Evolutionary conservation across 164 flowering plant genomes (phyloP).

Genomic region (Nymphaea colorata): DNA sequence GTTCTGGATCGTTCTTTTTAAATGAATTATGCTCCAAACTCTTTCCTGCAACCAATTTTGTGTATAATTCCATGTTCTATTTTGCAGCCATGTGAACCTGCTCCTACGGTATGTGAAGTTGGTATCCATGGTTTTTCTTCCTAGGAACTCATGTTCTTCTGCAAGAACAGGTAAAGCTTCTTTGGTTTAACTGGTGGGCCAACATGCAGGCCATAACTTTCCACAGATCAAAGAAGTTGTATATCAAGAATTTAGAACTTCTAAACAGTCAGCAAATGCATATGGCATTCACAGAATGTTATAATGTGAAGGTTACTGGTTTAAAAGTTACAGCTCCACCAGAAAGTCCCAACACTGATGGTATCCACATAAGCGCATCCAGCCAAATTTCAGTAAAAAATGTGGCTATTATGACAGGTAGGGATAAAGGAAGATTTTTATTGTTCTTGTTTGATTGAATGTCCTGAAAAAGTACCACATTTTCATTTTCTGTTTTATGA

Average conservation of each 20-base stretch:
- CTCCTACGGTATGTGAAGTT: constrained; percentile 68
- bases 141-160: background rate
- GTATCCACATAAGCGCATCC: constrained; percentile 75
- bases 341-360: constrained; percentile 90
- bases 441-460: background rate
- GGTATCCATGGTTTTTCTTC: background rate
- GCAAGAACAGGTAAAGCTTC: constrained; percentile 3
- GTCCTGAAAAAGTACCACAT: background rate
- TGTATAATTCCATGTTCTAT: background rate
- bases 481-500: background rate
- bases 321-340: constrained; percentile 54
- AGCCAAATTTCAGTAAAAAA: constrained; percentile 39
- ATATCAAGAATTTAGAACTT: constrained; percentile 30
- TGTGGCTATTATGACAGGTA: constrained; percentile 60
- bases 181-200: background rate
- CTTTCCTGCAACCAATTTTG: too few relatives aligned
- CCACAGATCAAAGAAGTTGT: constrained; percentile 64
- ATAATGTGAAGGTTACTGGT: constrained; percentile 33
- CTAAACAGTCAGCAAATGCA: constrained; percentile 84
- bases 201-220: constrained; percentile 74
- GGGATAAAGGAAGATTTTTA: background rate
- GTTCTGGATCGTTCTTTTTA: background rate
- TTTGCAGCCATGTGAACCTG: constrained; percentile 77
- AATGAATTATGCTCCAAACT: background rate
- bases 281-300: constrained; percentile 59